Base-by-base conservation (phyloP, 2,329 filamentous ascomycete species). In the Colletotrichum gloeosporioides region DNA sequence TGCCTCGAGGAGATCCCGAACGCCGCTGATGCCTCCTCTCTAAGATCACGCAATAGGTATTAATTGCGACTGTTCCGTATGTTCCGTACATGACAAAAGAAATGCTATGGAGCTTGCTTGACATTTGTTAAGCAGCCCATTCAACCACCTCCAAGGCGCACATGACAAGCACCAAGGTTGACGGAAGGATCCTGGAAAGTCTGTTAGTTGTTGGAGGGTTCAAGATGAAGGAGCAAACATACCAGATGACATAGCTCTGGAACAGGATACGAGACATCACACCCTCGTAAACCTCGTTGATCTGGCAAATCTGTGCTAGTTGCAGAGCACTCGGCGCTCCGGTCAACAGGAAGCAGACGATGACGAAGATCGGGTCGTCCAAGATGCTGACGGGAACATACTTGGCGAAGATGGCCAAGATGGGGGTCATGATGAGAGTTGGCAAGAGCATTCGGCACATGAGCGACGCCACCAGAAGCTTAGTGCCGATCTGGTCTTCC, bases 161-260 rank as follows among this genome's bases (percentile, higher is more conserved):
- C 91, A 99, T 94, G 71, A 99, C 97, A 59, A 99, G 90, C 44
- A 98, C 82, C 57, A 99, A 90, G 2, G 97, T 99, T 53, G 95
- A 98, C 3, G 97, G 97, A 67, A 99, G 90, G 80, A 99, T 99
- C 93, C 94, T 95, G 78, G 1, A 78, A 70, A 39, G 64, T 15
- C 18, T 67, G 78, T 85, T 82, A 86, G 83, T 76, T 36, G 63
- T 39, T 16, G 13, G 18, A 31, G 4, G 9, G 29, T 13, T 9
- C n/a, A 13, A 29, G 27, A 61, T 34, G 9, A 44, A 31, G 3
- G 29, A 57, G 44, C n/a, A 75, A 69, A 89, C 93, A 86, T 88
- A 95, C 95, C 96, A 98, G 78, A 98, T 93, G 76, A 99, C 95
- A 83, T 98, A 98, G 86, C 96, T 98, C 88, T 98, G 96, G 88